Evolutionary conservation across 2,329 filamentous ascomycete genomes (phyloP), one percentile per base, ranked within the genome.

Genomic region (Periconia digitata): DNA sequence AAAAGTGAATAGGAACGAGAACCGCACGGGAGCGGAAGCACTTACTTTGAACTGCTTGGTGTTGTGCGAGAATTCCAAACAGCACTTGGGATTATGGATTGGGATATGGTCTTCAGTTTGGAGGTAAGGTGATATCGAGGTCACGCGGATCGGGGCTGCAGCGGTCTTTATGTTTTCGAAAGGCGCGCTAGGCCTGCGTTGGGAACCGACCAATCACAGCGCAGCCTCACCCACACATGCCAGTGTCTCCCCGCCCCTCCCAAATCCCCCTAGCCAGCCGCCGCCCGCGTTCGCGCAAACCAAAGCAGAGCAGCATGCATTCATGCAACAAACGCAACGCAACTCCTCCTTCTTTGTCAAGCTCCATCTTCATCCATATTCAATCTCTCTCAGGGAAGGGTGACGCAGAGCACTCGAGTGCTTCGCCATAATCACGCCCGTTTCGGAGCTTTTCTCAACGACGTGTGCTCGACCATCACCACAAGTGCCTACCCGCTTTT

Each of bases 101-200:
- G n/a, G 20, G n/a, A n/a, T 40, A 40, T 40, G 15, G 38, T 40
- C 38, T 20, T 23, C 38, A n/a, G 38, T 23, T 16, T 32, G 27
- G 38, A 24, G 38, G 38, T 40, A 40, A 40, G 38, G 38, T 40
- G 38, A 40, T 38, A 16, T 18, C 37, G 24, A 40, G 38, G 38
- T 40, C 38, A 40, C 38, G 38, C 38, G 38, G 38, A 40, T 21
- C 8, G 10, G 15, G 38, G 15, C 20, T 6, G 38, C 18, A n/a
- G 38, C 38, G 3, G 21, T 22, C 37, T 13, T 18, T 22, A 4
- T 5, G 21, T 22, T 40, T 40, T 40, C 21, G 21, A 38, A 20
- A 12, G 17, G n/a, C 6, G 34, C 34, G 34, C 34, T 38, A 17
- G 34, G 34, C n/a, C n/a, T 13, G 18, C 34, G 7, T 7, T 15